Evolutionary conservation across 2,329 filamentous ascomycete species (phyloP).

Genomic region (Fusarium continuum): DNA sequence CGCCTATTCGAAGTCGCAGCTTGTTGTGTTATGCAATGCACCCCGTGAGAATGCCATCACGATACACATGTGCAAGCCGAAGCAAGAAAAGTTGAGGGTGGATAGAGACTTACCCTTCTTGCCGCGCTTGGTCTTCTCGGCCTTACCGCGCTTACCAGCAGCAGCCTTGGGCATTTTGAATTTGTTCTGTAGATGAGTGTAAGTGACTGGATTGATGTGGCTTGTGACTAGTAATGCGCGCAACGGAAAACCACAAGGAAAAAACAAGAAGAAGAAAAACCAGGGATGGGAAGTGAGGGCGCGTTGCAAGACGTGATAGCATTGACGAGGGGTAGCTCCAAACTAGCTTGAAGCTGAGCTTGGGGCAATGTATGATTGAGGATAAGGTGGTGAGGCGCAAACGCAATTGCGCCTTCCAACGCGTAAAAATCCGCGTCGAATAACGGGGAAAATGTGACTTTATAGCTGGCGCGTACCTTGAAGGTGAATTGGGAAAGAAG

Average conservation of each 20-base stretch:
- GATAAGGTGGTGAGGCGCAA: constrained; percentile 41
- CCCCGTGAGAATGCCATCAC: neutral
- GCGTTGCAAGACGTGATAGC: neutral
- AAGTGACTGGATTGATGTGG: constrained; percentile 2
- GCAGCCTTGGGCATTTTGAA: constrained; percentile 68
- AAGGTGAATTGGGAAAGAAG: constrained; percentile 17
- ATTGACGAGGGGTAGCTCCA: constrained; percentile 39
- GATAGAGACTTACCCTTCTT: constrained; percentile 66
- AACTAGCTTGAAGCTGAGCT: constrained; percentile 28
- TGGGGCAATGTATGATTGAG: constrained; percentile 5
- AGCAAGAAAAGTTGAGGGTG: neutral
- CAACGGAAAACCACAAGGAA: neutral
- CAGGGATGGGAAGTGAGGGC: neutral
- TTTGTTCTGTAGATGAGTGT: constrained; percentile 45
- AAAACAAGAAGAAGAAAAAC: no score
- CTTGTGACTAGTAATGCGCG: neutral
- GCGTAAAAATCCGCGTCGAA: constrained; percentile 27
- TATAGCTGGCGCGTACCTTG: constrained; percentile 37
- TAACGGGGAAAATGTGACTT: constrained; percentile 22
- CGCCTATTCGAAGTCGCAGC: neutral
- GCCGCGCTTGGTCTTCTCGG: constrained; percentile 60
- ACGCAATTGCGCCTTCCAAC: constrained; percentile 42
- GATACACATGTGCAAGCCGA: neutral
- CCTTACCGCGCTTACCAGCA: constrained; percentile 62
- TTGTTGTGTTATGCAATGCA: neutral